These are phyloP conservation scores for Stagonosporopsis cucurbitacearum DNA, from an alignment of 2,329 filamentous ascomycete species.

Conservation along the genomic window DNA sequence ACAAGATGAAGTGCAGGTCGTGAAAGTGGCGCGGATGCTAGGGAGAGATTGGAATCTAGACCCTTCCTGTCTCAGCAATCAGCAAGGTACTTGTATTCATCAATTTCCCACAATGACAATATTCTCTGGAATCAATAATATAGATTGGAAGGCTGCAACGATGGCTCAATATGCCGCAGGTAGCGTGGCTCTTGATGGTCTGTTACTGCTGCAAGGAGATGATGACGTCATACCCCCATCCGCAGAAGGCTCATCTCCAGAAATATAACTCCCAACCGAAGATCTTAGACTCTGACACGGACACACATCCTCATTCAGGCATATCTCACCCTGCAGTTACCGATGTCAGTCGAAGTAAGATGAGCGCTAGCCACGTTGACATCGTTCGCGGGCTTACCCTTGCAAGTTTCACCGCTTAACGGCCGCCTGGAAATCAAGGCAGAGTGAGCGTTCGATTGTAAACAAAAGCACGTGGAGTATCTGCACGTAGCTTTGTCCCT, in stretches of 20 bases:
- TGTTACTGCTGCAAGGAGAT: neutral
- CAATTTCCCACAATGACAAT: too few species aligned
- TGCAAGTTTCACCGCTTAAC: conserved; percentile 17
- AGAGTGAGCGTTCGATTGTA: conserved; percentile 2
- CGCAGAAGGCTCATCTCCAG: neutral
- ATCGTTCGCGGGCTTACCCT: conserved; percentile 11
- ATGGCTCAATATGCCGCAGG: neutral
- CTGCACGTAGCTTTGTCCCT: neutral
- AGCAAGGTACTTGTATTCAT: too few species aligned
- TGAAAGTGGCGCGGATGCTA: neutral
- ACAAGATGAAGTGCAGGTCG: too few species aligned
- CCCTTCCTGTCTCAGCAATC: neutral
- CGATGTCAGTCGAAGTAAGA: neutral
- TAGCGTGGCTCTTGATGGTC: neutral
- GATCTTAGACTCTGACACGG: conserved; percentile 12
- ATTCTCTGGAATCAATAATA: too few species aligned
- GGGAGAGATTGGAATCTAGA: neutral
- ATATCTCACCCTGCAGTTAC: neutral
- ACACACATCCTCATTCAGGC: neutral
- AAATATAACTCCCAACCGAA: neutral
- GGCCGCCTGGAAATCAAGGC: conserved; percentile 13
- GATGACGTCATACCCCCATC: conserved; percentile 11
- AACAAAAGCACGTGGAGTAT: conserved; percentile 1
- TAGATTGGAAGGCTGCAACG: neutral
- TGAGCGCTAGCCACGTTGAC: conserved; percentile 19